Evolutionary conservation across 2,329 filamentous ascomycete genomes (phyloP).

Genomic region (Aspergillus terreus): DNA sequence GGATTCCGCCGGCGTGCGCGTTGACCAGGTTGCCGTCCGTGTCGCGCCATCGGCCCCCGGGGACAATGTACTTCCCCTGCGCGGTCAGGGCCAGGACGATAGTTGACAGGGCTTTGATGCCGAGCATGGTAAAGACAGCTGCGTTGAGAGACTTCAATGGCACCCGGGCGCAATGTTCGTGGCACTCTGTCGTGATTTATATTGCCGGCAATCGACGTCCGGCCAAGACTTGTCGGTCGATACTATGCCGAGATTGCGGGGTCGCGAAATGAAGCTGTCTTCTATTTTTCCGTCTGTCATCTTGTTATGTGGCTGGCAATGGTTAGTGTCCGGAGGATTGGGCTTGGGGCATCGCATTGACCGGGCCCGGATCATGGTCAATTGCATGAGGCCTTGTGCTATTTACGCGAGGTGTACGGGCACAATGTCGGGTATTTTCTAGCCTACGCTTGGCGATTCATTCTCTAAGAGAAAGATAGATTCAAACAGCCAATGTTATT

Average conservation of each 20-base stretch:
- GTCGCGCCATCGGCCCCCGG: slow-evolving; percentile 59
- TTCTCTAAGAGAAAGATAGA: too few species aligned
- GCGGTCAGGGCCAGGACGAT: slow-evolving; percentile 5
- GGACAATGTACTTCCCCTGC: slow-evolving; percentile 56
- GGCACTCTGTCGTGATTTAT: not conserved
- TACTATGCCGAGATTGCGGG: slow-evolving; percentile 15
- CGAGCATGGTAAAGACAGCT: slow-evolving; percentile 4
- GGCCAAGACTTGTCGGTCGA: slow-evolving; percentile 11
- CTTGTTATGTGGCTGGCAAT: not conserved
- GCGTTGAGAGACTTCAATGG: not conserved
- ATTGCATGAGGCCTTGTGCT: not conserved
- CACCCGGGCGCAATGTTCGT: not conserved
- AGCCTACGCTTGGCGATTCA: not conserved
- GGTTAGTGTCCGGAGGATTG: not conserved
- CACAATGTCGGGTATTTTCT: not conserved
- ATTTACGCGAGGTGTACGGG: not conserved
- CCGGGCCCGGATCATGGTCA: not conserved
- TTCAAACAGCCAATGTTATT: too few species aligned
- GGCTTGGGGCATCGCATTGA: not conserved
- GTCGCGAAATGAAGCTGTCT: slow-evolving; percentile 6
- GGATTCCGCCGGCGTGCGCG: slow-evolving; percentile 58
- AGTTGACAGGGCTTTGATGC: not conserved
- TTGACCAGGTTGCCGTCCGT: slow-evolving; percentile 59
- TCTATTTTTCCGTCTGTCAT: slow-evolving; percentile 12
- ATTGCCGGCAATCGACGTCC: not conserved